Evolutionary conservation across 768 basidiomycete species (phyloP).

Genomic region (Lepiota brunneoincarnata): DNA sequence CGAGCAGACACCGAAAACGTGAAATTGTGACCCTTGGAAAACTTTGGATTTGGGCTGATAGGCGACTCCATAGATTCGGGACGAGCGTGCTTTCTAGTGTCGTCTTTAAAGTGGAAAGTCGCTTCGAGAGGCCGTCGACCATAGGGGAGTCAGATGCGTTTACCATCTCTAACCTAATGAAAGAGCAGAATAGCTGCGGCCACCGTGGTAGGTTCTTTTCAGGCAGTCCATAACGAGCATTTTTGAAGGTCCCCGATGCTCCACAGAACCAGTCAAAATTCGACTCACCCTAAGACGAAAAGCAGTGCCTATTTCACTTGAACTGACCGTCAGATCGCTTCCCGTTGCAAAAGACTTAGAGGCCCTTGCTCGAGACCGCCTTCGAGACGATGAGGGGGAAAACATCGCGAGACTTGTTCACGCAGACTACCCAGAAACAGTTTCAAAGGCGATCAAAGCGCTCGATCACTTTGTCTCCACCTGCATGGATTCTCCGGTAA

Average conservation of each 20-base stretch:
- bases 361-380: background rate
- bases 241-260: background rate
- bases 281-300: background rate
- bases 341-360: background rate
- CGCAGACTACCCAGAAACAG: background rate
- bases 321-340: background rate
- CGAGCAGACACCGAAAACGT: background rate
- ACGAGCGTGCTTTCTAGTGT: background rate
- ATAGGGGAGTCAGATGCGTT: background rate
- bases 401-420: background rate
- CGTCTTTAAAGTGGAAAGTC: background rate
- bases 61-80: background rate
- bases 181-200: background rate
- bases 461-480: background rate
- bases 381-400: background rate
- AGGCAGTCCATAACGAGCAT: background rate
- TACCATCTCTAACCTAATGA: background rate
- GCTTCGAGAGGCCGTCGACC: background rate
- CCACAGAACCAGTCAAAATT: background rate
- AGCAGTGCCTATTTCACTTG: background rate
- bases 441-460: background rate
- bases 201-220: background rate
- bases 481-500: background rate
- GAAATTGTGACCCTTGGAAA: background rate
- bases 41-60: background rate